Conservation (phyloP, 1,284 basidiomycete species). For the Hemileia vastatrix region DNA sequence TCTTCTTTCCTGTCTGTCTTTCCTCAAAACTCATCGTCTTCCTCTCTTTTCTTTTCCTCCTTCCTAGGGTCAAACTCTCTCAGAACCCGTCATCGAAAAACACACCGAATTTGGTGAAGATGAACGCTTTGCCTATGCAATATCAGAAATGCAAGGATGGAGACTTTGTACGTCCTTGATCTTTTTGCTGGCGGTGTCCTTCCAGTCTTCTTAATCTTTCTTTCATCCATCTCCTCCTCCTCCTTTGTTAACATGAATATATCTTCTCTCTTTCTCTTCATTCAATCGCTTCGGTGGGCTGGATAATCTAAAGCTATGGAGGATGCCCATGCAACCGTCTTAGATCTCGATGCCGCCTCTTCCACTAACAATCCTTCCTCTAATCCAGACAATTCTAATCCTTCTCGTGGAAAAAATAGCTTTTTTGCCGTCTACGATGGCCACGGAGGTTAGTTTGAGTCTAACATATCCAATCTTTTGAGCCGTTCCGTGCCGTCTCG, state of each 20-base stretch:
- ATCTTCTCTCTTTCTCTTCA: background rate
- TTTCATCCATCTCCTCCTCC: background rate
- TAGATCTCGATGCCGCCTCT: slow-evolving; percentile 47
- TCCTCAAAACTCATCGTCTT: too few species aligned
- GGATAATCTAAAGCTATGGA: slow-evolving; percentile 68
- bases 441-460: slow-evolving; percentile 86
- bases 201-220: background rate
- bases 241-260: slow-evolving; percentile 10
- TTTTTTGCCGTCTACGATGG: slow-evolving; percentile 99
- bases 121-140: slow-evolving; percentile 66
- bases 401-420: slow-evolving; percentile 35
- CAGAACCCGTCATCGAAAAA: slow-evolving; percentile 68
- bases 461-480: background rate
- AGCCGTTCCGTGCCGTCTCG: background rate
- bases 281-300: background rate
- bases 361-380: slow-evolving; percentile 35
- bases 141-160: slow-evolving; percentile 99
- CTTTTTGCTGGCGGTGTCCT: slow-evolving; percentile 6
- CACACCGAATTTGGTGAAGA: slow-evolving; percentile 67
- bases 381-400: slow-evolving; percentile 51
- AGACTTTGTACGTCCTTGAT: slow-evolving; percentile 60
- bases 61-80: slow-evolving; percentile 46
- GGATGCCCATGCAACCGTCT: slow-evolving; percentile 80
- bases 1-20: too few species aligned
- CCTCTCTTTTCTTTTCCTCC: too few species aligned